Conservation (phyloP, 345 rosid species). For the Barbarea vulgaris region DNA sequence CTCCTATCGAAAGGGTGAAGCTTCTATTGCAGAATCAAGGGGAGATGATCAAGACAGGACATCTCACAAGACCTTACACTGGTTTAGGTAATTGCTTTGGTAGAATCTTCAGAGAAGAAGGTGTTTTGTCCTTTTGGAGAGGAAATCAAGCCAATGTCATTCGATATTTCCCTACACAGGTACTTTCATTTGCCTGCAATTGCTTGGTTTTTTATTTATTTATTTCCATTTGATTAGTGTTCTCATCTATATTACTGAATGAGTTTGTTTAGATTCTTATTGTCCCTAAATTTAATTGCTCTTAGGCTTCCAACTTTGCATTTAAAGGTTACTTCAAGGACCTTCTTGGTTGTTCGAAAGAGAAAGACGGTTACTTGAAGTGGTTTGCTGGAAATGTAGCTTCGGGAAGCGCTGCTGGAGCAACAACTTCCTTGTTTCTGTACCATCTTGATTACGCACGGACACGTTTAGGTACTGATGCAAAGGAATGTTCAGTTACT, state of each 20-base stretch:
- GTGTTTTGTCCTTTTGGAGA: slow-evolving; percentile 85
- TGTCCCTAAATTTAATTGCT: slow-evolving; percentile 58
- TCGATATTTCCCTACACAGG: slow-evolving; percentile 94
- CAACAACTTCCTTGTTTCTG: slow-evolving; percentile 74
- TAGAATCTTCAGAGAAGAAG: slow-evolving; percentile 83
- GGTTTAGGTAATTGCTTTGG: slow-evolving; percentile 70
- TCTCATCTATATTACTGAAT: too few species aligned
- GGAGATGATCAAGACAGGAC: slow-evolving; percentile 82
- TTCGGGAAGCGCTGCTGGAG: slow-evolving; percentile 98
- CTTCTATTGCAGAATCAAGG: slow-evolving; percentile 94
- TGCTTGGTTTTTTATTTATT: background rate
- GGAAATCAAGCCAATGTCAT: slow-evolving; percentile 93
- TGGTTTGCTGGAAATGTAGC: slow-evolving; percentile 90
- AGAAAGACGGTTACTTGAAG: slow-evolving; percentile 80
- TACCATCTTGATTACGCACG: slow-evolving; percentile 94
- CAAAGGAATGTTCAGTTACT: slow-evolving; percentile 53
- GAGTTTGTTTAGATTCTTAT: slow-evolving; percentile 13
- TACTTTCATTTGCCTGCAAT: slow-evolving; percentile 11
- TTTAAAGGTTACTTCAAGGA: slow-evolving; percentile 91
- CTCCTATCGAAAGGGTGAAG: slow-evolving; percentile 95
- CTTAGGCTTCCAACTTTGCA: slow-evolving; percentile 97
- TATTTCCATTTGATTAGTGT: background rate
- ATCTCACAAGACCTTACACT: slow-evolving; percentile 62
- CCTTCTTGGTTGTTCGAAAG: slow-evolving; percentile 74
- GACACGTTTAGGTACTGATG: slow-evolving; percentile 86